Evolutionary conservation across 805 yeast species (phyloP).

Genomic region (Starmera dryadoides): DNA sequence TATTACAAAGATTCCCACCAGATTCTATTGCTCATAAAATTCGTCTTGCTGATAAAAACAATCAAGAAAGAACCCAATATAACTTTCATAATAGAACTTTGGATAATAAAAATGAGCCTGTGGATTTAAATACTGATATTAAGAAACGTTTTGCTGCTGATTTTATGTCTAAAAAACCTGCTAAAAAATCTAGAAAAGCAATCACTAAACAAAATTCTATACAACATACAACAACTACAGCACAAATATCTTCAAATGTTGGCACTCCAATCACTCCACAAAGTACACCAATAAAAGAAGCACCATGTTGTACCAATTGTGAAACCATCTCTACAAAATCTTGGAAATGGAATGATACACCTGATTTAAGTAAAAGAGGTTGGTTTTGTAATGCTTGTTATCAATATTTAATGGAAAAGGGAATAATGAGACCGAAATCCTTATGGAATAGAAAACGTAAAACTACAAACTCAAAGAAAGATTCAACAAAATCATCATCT

Average conservation of each 20-base stretch:
- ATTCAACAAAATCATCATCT: background rate
- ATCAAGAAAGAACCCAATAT: background rate
- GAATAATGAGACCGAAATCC: conserved; percentile 19
- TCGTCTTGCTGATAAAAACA: conserved; percentile 19
- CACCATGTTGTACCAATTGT: conserved; percentile 17
- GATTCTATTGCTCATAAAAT: conserved; percentile 22
- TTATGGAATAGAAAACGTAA: conserved; percentile 6
- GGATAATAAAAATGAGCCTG: conserved; percentile 3
- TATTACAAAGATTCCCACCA: conserved; percentile 4
- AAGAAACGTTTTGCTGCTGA: conserved; percentile 21
- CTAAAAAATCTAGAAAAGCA: background rate
- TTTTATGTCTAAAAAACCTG: conserved; percentile 10
- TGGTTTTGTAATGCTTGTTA: conserved; percentile 19
- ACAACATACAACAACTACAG: conserved; percentile 7
- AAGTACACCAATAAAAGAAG: background rate
- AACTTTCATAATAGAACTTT: background rate
- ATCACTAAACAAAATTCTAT: background rate
- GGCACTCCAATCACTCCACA: conserved; percentile 5
- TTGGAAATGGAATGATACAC: conserved; percentile 22
- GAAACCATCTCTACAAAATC: conserved; percentile 16
- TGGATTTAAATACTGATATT: conserved; percentile 4
- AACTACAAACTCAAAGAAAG: background rate
- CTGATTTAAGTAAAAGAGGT: conserved; percentile 16
- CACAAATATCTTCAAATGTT: conserved; percentile 1
- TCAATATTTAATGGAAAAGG: conserved; percentile 15